phyloP scores from a whole-genome alignment of 768 basidiomycete genomes.

The Suillus decipiens region DNA sequence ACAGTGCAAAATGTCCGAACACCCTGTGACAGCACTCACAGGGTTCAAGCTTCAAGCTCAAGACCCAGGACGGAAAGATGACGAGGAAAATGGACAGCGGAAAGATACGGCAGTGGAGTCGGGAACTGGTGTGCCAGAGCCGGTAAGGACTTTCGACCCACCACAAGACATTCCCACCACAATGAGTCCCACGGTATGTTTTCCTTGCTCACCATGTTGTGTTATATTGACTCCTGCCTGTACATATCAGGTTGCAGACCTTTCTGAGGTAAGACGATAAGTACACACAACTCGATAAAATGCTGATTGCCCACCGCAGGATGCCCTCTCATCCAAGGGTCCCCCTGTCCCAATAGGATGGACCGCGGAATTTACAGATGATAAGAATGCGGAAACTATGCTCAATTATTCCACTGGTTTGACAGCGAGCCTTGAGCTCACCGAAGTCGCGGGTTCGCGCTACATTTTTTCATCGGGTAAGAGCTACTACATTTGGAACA shows the following conservation, averaged over 20 bases:
- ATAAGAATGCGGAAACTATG: neutral
- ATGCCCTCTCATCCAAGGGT: neutral
- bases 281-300: neutral
- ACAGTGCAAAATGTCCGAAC: no score
- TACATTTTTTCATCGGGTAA: neutral
- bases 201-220: neutral
- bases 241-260: neutral
- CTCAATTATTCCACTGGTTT: neutral
- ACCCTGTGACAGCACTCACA: no score
- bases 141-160: no score
- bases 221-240: neutral
- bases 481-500: neutral
- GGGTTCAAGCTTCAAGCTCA: no score
- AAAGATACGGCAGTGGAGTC: no score
- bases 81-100: no score
- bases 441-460: neutral
- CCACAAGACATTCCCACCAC: neutral
- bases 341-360: neutral
- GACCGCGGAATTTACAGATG: neutral
- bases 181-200: neutral
- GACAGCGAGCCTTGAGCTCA: neutral
- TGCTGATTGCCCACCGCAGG: neutral
- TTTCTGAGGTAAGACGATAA: neutral
- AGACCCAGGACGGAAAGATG: no score
- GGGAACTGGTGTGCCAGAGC: no score